Conservation (phyloP, 179 eudicot genomes). For the Silene coronaria region DNA sequence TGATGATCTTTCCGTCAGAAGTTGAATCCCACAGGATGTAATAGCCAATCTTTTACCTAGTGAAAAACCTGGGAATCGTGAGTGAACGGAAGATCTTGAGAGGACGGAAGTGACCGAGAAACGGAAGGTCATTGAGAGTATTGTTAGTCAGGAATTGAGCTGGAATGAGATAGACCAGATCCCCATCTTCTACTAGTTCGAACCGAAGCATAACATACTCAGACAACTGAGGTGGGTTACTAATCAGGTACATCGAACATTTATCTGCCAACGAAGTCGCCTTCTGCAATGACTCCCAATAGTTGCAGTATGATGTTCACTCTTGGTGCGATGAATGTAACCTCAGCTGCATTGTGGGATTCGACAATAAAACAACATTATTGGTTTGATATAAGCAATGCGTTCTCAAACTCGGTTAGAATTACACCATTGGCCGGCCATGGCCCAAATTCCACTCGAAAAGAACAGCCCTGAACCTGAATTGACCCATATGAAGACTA, state of each 20-base stretch:
- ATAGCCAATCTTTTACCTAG: too few species aligned
- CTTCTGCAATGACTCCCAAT: conserved; percentile 7
- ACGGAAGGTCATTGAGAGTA: not conserved
- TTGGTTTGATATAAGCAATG: not conserved
- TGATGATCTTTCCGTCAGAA: not conserved
- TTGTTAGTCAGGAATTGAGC: not conserved
- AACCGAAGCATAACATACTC: conserved; percentile 2
- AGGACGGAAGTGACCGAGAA: not conserved
- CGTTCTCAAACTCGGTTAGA: too few species aligned
- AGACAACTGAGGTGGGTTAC: not conserved
- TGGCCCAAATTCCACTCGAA: too few species aligned
- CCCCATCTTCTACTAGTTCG: not conserved
- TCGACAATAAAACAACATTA: not conserved
- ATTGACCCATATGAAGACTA: too few species aligned
- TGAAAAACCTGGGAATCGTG: too few species aligned
- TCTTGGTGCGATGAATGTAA: not conserved
- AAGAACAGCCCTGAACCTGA: too few species aligned
- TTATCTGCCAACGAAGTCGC: not conserved
- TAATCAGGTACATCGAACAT: conserved; percentile 1
- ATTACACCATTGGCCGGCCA: too few species aligned
- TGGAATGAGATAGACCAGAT: conserved; percentile 8
- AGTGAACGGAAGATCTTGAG: not conserved
- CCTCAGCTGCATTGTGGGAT: not conserved
- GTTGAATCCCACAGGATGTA: not conserved
- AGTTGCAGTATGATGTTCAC: not conserved